Conservation (phyloP, 2,329 filamentous ascomycete genomes). For the Fusarium protoensiforme region DNA sequence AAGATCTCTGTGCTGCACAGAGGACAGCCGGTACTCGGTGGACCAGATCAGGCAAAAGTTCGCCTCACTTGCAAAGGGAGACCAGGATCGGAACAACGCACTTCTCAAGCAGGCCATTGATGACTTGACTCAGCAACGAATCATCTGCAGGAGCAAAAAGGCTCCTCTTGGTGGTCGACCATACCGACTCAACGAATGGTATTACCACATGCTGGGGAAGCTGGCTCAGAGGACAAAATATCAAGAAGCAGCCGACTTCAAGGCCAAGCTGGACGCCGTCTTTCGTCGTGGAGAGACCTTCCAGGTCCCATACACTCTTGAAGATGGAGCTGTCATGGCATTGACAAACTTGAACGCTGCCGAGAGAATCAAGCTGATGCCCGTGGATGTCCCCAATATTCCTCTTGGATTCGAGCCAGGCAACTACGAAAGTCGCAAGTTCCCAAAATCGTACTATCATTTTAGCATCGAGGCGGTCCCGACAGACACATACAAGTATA, state of each 20-base stretch:
- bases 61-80: conserved; percentile 57
- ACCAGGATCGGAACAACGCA: conserved; percentile 53
- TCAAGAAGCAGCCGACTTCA: conserved; percentile 68
- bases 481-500: conserved; percentile 71
- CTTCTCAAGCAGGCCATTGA: conserved; percentile 61
- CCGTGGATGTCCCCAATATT: conserved; percentile 67
- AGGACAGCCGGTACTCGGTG: conserved; percentile 59
- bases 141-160: conserved; percentile 71
- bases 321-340: conserved; percentile 75
- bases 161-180: conserved; percentile 68
- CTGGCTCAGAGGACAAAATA: conserved; percentile 65
- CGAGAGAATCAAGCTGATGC: conserved; percentile 64
- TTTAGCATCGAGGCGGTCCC: conserved; percentile 71
- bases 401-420: conserved; percentile 77
- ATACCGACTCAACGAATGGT: conserved; percentile 71
- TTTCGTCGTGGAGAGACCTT: conserved; percentile 59
- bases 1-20: conserved; percentile 67
- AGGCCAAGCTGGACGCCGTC: conserved; percentile 66
- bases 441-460: conserved; percentile 72
- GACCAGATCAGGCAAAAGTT: conserved; percentile 63
- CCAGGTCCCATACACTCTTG: conserved; percentile 65
- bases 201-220: conserved; percentile 67
- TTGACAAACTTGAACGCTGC: conserved; percentile 72
- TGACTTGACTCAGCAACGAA: conserved; percentile 59
- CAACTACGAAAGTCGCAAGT: conserved; percentile 77